Percentiles rank a stretch among this genome's conserved stretches.
These are phyloP conservation scores for Aspergillus sp. DNA, from an alignment of 2,329 filamentous ascomycete genomes.

Conservation along the genomic window DNA sequence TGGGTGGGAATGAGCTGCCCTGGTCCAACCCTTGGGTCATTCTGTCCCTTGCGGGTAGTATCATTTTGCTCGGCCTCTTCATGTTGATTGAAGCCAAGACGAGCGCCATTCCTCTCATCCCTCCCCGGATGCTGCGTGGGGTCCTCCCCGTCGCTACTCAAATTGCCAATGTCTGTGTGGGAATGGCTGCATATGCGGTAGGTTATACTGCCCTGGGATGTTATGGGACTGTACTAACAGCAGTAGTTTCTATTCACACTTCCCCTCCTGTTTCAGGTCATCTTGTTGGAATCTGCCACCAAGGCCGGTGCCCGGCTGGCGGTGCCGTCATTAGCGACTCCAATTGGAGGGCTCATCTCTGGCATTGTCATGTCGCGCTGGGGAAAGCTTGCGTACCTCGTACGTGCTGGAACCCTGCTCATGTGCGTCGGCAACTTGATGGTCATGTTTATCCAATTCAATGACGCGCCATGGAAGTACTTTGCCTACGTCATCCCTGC, in stretches of 20 bases:
- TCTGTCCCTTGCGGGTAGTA: slow-evolving; percentile 35
- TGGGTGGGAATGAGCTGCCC: slow-evolving; percentile 47
- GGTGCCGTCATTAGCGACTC: slow-evolving; percentile 47
- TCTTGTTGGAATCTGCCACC: slow-evolving; percentile 43
- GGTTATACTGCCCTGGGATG: slow-evolving; percentile 24
- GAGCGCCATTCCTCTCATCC: slow-evolving; percentile 45
- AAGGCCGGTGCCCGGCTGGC: slow-evolving; percentile 45
- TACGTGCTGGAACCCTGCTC: slow-evolving; percentile 40
- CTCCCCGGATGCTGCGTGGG: slow-evolving; percentile 54
- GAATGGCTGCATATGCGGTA: slow-evolving; percentile 62
- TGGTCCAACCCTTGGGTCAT: slow-evolving; percentile 46
- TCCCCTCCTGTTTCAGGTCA: slow-evolving; percentile 45
- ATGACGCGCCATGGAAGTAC: slow-evolving; percentile 47
- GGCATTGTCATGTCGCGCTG: slow-evolving; percentile 50
- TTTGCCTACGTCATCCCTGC: slow-evolving; percentile 46
- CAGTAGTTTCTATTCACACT: slow-evolving; percentile 49
- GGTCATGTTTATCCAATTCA: slow-evolving; percentile 41
- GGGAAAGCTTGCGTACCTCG: slow-evolving; percentile 43
- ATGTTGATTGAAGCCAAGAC: slow-evolving; percentile 42
- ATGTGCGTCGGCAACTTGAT: slow-evolving; percentile 47
- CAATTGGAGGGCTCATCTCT: slow-evolving; percentile 44
- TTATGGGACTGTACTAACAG: neutral
- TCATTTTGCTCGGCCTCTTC: slow-evolving; percentile 38
- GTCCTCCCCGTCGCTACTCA: slow-evolving; percentile 56
- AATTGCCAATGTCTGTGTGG: slow-evolving; percentile 59